These are phyloP conservation scores for Omphalotus guepiniiformis DNA, from an alignment of 768 basidiomycete genomes.

Conservation along the genomic window DNA sequence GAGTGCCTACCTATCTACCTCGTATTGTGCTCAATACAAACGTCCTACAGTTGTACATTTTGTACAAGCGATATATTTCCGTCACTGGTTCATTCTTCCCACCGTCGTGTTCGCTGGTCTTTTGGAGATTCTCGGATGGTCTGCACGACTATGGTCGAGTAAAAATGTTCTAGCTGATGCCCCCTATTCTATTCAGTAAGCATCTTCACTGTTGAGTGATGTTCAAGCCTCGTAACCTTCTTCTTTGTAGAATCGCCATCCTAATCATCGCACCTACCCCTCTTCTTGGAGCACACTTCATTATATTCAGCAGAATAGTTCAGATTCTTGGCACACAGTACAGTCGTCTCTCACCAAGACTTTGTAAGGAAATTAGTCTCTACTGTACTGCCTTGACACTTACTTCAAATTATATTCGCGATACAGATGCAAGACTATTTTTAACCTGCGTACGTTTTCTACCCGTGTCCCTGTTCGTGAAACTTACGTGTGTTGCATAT, in stretches of 20 bases:
- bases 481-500: background rate
- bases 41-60: conserved; percentile 31
- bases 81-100: conserved; percentile 38
- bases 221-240: background rate
- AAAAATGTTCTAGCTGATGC: conserved; percentile 12
- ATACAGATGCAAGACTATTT: conserved; percentile 42
- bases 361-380: conserved; percentile 30
- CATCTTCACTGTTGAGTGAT: background rate
- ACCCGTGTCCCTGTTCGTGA: background rate
- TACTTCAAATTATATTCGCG: background rate
- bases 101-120: conserved; percentile 31
- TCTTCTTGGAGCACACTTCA: conserved; percentile 55
- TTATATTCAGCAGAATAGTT: conserved; percentile 49
- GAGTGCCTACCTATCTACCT: background rate
- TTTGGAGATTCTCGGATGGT: conserved; percentile 41
- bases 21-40: background rate
- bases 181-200: conserved; percentile 44
- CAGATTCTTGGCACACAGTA: conserved; percentile 38
- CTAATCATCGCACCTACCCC: conserved; percentile 58
- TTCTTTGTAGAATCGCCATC: conserved; percentile 34
- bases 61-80: conserved; percentile 25
- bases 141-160: conserved; percentile 35
- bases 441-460: conserved; percentile 25
- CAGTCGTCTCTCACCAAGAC: conserved; percentile 39
- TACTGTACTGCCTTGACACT: background rate